Conservation (phyloP, 371 early-diverging fungal genomes). For the Mucor lusitanicus region DNA sequence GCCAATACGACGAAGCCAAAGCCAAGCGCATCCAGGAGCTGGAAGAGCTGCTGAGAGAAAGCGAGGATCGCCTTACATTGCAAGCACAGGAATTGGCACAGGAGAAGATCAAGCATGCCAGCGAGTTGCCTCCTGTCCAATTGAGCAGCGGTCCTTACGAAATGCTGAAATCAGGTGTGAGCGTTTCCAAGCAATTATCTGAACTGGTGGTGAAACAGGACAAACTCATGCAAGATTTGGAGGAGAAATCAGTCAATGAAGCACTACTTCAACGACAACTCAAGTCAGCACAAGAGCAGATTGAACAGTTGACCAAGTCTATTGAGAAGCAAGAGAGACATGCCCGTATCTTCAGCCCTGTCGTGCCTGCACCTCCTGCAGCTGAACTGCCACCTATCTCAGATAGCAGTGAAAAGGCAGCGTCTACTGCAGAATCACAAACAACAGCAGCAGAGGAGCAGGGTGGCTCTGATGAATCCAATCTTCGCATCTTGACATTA, state of each 20-base stretch:
- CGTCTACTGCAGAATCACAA: background rate
- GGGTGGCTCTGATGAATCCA: background rate
- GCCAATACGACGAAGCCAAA: constrained; percentile 59
- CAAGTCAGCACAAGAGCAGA: background rate
- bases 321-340: background rate
- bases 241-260: background rate
- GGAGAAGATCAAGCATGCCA: background rate
- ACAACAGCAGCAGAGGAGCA: background rate
- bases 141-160: constrained; percentile 12
- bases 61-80: background rate
- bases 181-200: background rate
- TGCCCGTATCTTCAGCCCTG: background rate
- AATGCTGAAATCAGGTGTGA: background rate
- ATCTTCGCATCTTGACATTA: constrained; percentile 60
- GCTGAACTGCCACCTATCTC: background rate
- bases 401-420: background rate
- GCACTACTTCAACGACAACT: background rate
- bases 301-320: background rate
- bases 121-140: background rate
- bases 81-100: background rate
- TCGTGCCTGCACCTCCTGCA: background rate
- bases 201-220: background rate
- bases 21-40: constrained; percentile 42
- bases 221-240: background rate
- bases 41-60: constrained; percentile 23